Percentiles rank a stretch among this genome's conserved stretches.
phyloP scores from a whole-genome alignment of 164 flowering plant genomes.

The Chimonanthus salicifolius region DNA sequence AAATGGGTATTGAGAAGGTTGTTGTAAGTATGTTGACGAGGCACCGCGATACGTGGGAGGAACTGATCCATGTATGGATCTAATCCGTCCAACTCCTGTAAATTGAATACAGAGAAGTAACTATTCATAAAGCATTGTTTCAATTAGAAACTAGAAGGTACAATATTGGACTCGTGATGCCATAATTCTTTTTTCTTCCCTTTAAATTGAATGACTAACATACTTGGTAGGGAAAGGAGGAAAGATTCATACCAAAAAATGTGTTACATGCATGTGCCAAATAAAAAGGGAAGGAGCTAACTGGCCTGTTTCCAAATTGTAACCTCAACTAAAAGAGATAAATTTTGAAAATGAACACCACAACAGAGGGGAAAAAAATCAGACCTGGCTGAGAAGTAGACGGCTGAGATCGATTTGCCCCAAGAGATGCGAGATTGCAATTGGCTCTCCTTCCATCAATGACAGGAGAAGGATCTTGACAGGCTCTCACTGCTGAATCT shows the following conservation, averaged over 20 bases:
- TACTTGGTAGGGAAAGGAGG: too few relatives aligned
- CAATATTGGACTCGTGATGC: too few relatives aligned
- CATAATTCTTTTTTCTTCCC: too few relatives aligned
- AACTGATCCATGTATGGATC: conserved; percentile 29
- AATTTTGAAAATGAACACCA: too few relatives aligned
- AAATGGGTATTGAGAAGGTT: conserved; percentile 42
- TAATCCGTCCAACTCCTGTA: conserved; percentile 42
- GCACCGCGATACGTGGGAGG: conserved; percentile 32
- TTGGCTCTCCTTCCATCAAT: conserved; percentile 68
- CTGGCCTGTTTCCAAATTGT: too few relatives aligned
- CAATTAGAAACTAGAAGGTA: too few relatives aligned
- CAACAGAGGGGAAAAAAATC: background rate
- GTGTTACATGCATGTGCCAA: too few relatives aligned
- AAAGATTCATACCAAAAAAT: too few relatives aligned
- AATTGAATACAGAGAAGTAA: background rate
- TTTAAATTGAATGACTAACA: too few relatives aligned
- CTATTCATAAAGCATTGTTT: too few relatives aligned
- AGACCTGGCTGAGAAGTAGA: conserved; percentile 45
- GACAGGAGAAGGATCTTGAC: conserved; percentile 58
- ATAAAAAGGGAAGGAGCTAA: too few relatives aligned
- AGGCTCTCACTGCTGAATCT: conserved; percentile 55
- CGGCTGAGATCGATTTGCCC: conserved; percentile 44
- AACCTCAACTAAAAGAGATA: background rate
- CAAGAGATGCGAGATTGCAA: conserved; percentile 65
- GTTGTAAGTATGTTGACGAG: conserved; percentile 35